Evolutionary conservation across 768 basidiomycete genomes (phyloP).

Genomic region (Russula lepida): DNA sequence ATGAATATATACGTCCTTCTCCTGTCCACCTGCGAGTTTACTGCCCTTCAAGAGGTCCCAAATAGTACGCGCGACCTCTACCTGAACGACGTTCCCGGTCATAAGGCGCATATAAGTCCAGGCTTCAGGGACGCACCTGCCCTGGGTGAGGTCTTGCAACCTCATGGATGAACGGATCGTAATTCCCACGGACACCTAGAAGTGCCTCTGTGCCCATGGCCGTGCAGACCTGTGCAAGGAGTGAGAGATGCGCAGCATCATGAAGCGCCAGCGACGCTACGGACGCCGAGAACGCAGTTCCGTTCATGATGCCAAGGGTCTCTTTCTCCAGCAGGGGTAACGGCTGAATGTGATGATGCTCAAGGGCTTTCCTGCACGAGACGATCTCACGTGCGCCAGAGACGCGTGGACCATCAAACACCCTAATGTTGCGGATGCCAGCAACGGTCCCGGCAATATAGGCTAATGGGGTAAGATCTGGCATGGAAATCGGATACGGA

Average conservation of each 20-base stretch:
- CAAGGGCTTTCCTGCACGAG: slow-evolving; percentile 48
- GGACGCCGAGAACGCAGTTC: slow-evolving; percentile 77
- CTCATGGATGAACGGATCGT: slow-evolving; percentile 72
- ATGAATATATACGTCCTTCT: slow-evolving; percentile 61
- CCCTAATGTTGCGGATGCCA: slow-evolving; percentile 74
- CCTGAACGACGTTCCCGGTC: slow-evolving; percentile 26
- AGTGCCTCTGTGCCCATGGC: slow-evolving; percentile 82
- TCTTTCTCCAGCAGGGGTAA: slow-evolving; percentile 66
- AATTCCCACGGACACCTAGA: slow-evolving; percentile 59
- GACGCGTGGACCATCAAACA: slow-evolving; percentile 45
- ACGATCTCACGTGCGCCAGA: slow-evolving; percentile 43
- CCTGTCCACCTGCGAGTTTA: slow-evolving; percentile 50
- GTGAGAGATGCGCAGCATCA: slow-evolving; percentile 60
- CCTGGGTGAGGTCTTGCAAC: slow-evolving; percentile 76
- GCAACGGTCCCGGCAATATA: slow-evolving; percentile 57
- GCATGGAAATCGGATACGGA: background rate
- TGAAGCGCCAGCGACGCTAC: slow-evolving; percentile 65
- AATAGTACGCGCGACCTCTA: slow-evolving; percentile 66
- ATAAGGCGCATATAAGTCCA: background rate
- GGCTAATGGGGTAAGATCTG: slow-evolving; percentile 20
- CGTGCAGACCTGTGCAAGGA: slow-evolving; percentile 65
- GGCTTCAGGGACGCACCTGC: slow-evolving; percentile 38
- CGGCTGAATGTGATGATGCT: slow-evolving; percentile 51
- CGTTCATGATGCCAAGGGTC: slow-evolving; percentile 74
- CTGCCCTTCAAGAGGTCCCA: slow-evolving; percentile 62